Evolutionary conservation across 2,329 filamentous ascomycete genomes (phyloP).

Genomic region (Reticulascus tulasneorum): DNA sequence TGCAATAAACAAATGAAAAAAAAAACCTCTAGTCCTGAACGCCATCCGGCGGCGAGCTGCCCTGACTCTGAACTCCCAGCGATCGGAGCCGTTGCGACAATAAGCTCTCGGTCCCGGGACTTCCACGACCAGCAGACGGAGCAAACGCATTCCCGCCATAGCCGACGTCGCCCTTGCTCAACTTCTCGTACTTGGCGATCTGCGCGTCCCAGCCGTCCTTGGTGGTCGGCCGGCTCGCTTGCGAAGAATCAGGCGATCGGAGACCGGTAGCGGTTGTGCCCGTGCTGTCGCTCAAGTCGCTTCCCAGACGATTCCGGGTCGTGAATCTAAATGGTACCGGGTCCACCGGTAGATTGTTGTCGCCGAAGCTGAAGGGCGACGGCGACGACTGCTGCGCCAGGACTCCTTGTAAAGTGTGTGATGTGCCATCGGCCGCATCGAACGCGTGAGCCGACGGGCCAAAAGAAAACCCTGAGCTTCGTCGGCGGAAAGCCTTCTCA

Average conservation of each 20-base stretch:
- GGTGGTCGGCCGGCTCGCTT: conserved; percentile 28
- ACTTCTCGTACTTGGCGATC: conserved; percentile 56
- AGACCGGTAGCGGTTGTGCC: conserved; percentile 14
- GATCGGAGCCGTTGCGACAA: conserved; percentile 66
- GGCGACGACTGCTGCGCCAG: conserved; percentile 17
- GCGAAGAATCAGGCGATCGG: conserved; percentile 22
- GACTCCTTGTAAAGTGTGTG: conserved; percentile 5
- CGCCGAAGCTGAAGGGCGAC: conserved; percentile 22
- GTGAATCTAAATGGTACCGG: conserved; percentile 46
- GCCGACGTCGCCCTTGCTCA: conserved; percentile 60
- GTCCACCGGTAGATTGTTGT: conserved; percentile 37
- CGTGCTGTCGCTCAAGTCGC: conserved; percentile 26
- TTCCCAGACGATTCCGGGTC: conserved; percentile 25
- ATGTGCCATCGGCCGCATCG: conserved; percentile 30
- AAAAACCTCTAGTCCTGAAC: background rate
- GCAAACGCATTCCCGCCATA: conserved; percentile 56
- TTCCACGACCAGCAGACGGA: conserved; percentile 29
- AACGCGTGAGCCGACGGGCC: conserved; percentile 25
- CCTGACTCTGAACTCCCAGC: conserved; percentile 44
- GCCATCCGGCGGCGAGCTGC: background rate
- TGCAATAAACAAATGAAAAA: background rate
- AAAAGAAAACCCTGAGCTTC: conserved; percentile 49
- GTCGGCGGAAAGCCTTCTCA: conserved; percentile 56
- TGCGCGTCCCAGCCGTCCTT: conserved; percentile 28
- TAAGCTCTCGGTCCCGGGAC: conserved; percentile 55